Base-by-base conservation (phyloP, 2,329 filamentous ascomycete genomes). In the Aspergillus sergii region DNA sequence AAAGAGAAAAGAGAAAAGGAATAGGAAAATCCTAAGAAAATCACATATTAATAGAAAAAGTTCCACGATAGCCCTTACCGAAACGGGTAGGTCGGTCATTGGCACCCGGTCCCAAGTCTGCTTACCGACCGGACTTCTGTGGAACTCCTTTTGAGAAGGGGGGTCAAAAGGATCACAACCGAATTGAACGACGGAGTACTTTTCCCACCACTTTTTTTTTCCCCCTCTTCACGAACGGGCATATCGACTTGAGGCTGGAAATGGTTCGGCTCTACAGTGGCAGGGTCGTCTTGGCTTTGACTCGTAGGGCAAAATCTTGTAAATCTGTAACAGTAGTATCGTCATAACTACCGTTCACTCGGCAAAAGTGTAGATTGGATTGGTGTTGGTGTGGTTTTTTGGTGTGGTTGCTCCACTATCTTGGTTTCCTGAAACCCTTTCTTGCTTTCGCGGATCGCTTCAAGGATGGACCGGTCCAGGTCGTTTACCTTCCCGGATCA, bases 1-100 rank as follows among this genome's bases (percentile, higher is more conserved):
- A 70, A 66, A 67, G 67, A 65, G 67, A 66, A 69, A 70, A 66
- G 66, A 67, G 16, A 51, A 58, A 30, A 43, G 10, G 19, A 43
- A 12, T 50, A 39, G 51, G 55, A 43, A n/a, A 36, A 60, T 57
- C 45, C 21, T 19, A 23, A 16, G 45, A 45, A 56, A 43, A 54
- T 53, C 19, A 60, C 45, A 58, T 53, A 65, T 60, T 59, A 65
- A 63, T 65, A 65, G 63, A 58, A 65, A 65, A 56, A 48, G 34
- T 39, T 5, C 16, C 30, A 50, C 30, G 30, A 39, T 21, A 21
- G 10, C 23, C 51, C 32, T 55, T 39, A 26, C 51, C 51, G 32
- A 39, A 55, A 55, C n/a, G 30, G 34, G 51, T 55, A 39, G 23
- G 19, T 39, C 14, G n/a, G 51, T 39, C 32, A 14, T 55, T 58